These are phyloP conservation scores for Ophiostoma angusticollis DNA, from an alignment of 2,329 filamentous ascomycete species.

Conservation along the genomic window DNA sequence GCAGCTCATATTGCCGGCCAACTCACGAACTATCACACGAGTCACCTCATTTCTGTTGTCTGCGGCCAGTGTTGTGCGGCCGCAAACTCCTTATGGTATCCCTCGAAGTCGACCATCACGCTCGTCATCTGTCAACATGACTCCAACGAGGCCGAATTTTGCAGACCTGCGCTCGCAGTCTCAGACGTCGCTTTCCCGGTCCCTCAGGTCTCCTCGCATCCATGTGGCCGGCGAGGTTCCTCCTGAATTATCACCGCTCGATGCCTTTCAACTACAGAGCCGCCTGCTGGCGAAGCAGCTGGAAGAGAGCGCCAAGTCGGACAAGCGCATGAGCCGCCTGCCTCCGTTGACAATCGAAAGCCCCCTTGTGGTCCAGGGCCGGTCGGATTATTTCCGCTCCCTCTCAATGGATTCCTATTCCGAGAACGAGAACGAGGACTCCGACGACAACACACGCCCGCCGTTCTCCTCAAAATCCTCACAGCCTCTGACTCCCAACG, in stretches of 20 bases:
- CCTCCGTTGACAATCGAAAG: constrained; percentile 73
- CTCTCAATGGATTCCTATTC: constrained; percentile 50
- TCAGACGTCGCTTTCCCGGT: constrained; percentile 38
- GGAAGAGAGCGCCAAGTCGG: constrained; percentile 61
- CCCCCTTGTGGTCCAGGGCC: constrained; percentile 59
- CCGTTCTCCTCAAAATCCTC: constrained; percentile 14
- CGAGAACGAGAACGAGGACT: constrained; percentile 30
- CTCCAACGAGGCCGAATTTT: constrained; percentile 38
- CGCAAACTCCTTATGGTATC: neutral
- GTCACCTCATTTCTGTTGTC: too few relatives aligned
- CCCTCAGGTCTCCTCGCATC: constrained; percentile 59
- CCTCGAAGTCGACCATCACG: neutral
- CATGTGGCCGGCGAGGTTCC: constrained; percentile 71
- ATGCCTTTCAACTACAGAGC: constrained; percentile 89
- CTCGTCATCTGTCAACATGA: constrained; percentile 29
- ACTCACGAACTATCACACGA: too few relatives aligned
- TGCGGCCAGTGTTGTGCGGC: too few relatives aligned
- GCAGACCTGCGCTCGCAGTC: constrained; percentile 49
- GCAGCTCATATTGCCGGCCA: too few relatives aligned
- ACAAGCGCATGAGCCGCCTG: constrained; percentile 70
- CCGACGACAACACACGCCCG: constrained; percentile 11
- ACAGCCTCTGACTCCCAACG: constrained; percentile 22
- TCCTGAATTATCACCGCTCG: constrained; percentile 82
- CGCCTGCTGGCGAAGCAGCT: constrained; percentile 77
- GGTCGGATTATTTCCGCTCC: constrained; percentile 72